Conservation (phyloP, 768 basidiomycete genomes). For the Psilocybe cubensis region DNA sequence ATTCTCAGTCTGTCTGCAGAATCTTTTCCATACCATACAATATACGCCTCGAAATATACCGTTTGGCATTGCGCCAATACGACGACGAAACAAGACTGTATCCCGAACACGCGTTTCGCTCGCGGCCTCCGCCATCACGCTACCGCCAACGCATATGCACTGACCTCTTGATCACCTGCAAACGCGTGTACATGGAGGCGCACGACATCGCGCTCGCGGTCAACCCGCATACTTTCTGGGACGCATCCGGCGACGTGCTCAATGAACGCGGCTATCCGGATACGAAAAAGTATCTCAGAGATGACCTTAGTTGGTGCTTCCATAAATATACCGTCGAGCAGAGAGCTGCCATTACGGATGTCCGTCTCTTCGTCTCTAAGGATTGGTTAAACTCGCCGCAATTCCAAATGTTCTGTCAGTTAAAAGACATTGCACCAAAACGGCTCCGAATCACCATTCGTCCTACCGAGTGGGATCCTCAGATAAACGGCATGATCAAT, state of each 20-base stretch:
- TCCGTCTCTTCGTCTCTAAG: conserved; percentile 6
- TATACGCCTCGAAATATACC: conserved; percentile 11
- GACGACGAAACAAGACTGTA: conserved; percentile 9
- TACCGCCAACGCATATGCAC: conserved; percentile 11
- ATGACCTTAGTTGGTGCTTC: not conserved
- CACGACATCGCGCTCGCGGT: conserved; percentile 12
- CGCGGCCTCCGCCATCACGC: conserved; percentile 7
- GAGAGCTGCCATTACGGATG: conserved; percentile 2
- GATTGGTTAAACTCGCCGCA: not conserved
- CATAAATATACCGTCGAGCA: conserved; percentile 8
- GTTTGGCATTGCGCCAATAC: conserved; percentile 7
- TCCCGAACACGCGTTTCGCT: conserved; percentile 5
- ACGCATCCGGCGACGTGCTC: not conserved
- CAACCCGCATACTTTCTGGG: conserved; percentile 17
- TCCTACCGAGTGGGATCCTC: conserved; percentile 9
- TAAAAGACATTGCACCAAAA: not conserved
- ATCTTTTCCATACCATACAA: conserved; percentile 12
- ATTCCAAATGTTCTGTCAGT: not conserved
- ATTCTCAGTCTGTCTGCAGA: conserved; percentile 8
- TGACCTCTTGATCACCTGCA: conserved; percentile 10
- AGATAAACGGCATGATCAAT: not conserved
- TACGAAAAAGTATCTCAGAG: not conserved
- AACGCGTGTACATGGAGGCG: conserved; percentile 12
- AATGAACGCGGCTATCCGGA: too few species aligned
- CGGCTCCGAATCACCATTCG: conserved; percentile 13